These are phyloP conservation scores for Beauveria caledonica DNA, from an alignment of 2,329 filamentous ascomycete species.

Conservation along the genomic window DNA sequence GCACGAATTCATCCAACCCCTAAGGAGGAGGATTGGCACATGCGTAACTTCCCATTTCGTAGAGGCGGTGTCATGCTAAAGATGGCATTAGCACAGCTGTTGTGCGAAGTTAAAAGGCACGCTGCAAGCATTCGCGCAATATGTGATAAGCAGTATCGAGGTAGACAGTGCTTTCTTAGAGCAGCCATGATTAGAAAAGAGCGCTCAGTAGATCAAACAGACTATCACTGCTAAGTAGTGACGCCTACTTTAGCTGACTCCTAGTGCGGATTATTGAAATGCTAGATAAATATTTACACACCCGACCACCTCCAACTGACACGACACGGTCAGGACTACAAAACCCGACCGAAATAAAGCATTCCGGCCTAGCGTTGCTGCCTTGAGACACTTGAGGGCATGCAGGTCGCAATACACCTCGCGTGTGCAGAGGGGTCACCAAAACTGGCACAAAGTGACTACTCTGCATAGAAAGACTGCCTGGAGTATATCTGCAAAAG, in stretches of 20 bases:
- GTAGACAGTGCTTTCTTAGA: conserved; percentile 28
- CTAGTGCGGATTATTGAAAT: neutral
- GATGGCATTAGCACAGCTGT: neutral
- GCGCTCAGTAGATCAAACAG: too few relatives aligned
- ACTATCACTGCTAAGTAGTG: neutral
- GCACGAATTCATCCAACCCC: conserved; percentile 30
- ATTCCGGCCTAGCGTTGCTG: too few relatives aligned
- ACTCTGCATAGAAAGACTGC: too few relatives aligned
- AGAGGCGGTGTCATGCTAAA: conserved; percentile 25
- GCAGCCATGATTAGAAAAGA: neutral
- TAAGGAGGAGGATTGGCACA: conserved; percentile 28
- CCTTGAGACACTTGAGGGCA: too few relatives aligned
- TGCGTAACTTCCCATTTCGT: conserved; percentile 23
- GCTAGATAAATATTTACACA: too few relatives aligned
- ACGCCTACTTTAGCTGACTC: neutral
- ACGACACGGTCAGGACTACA: neutral
- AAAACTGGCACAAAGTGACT: too few relatives aligned
- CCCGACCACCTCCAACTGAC: too few relatives aligned
- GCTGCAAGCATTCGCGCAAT: conserved; percentile 24
- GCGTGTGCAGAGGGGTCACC: too few relatives aligned
- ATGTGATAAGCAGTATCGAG: conserved; percentile 31
- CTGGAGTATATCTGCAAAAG: too few relatives aligned
- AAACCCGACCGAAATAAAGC: neutral
- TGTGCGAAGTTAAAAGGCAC: neutral
- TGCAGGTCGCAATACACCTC: too few relatives aligned